Evolutionary conservation across 2,329 filamentous ascomycete species (phyloP).

Genomic region (Cladosporium sp.): DNA sequence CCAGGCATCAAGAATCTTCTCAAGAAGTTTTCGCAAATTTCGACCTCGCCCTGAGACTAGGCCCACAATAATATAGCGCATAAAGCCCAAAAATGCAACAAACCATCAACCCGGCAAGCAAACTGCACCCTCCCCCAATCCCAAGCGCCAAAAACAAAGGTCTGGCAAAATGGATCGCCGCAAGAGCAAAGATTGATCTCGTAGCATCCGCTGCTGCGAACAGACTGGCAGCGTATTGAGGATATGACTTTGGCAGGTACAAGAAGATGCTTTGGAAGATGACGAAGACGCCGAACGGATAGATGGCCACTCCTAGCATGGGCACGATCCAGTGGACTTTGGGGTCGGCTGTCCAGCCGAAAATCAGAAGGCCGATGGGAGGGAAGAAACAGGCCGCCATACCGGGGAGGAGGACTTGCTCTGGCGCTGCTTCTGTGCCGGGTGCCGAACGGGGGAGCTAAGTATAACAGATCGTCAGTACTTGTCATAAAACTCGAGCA

Average conservation of each 20-base stretch:
- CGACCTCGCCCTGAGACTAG: background rate
- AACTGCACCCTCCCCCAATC: conserved; percentile 12
- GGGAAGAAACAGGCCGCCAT: conserved; percentile 23
- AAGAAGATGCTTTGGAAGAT: conserved; percentile 41
- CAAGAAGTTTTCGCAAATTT: background rate
- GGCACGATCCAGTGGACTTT: conserved; percentile 36
- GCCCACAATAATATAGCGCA: background rate
- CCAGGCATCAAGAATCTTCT: too few relatives aligned
- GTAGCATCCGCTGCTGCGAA: conserved; percentile 60
- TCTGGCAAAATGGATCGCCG: conserved; percentile 55
- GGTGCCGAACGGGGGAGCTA: background rate
- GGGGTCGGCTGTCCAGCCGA: conserved; percentile 27
- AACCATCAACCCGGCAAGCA: conserved; percentile 10
- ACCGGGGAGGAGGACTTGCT: conserved; percentile 26
- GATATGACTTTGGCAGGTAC: conserved; percentile 38
- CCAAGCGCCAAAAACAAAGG: conserved; percentile 40
- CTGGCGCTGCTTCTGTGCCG: conserved; percentile 21
- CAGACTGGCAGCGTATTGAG: conserved; percentile 49
- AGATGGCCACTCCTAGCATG: conserved; percentile 39
- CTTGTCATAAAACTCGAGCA: too few relatives aligned
- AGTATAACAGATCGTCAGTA: conserved; percentile 26
- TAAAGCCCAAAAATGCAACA: conserved; percentile 7
- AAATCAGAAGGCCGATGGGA: conserved; percentile 29
- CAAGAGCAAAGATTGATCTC: conserved; percentile 54
- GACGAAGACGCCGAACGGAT: conserved; percentile 35